These are phyloP conservation scores for Thozetella sp. DNA, from an alignment of 495 filamentous ascomycete genomes.

Conservation along the genomic window DNA sequence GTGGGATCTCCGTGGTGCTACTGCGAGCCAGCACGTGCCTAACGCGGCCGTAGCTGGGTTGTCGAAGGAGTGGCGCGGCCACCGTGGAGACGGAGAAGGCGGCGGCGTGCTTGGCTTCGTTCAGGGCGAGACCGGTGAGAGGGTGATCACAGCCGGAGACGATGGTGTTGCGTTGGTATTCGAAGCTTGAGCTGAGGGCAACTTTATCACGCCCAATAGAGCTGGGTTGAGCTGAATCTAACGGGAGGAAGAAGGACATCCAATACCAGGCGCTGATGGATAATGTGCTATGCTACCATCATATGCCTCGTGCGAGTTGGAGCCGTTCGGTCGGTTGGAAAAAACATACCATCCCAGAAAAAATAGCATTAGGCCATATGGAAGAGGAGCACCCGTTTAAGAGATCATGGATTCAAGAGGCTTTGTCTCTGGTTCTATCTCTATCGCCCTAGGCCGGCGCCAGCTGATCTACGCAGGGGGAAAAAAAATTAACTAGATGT, in stretches of 20 bases:
- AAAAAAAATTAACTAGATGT: no score
- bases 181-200: constrained; percentile 43
- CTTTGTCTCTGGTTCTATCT: neutral
- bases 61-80: constrained; percentile 80
- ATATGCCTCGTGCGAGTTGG: no score
- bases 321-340: no score
- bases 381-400: neutral
- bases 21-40: constrained; percentile 42
- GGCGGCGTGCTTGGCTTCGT: constrained; percentile 91
- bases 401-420: neutral
- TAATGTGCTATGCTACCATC: no score
- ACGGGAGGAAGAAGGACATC: no score
- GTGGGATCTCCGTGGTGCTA: constrained; percentile 87
- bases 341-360: no score
- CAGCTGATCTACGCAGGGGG: no score
- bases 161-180: constrained; percentile 76
- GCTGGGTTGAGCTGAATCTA: no score
- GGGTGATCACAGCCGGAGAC: constrained; percentile 86
- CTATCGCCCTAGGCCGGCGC: no score
- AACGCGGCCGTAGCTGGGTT: constrained; percentile 59
- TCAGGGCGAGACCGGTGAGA: constrained; percentile 66
- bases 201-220: neutral
- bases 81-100: constrained; percentile 77
- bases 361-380: no score
- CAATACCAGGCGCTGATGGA: no score